Conservation (phyloP, 1,139 yeast species). For the Diutina mesorugosa region DNA sequence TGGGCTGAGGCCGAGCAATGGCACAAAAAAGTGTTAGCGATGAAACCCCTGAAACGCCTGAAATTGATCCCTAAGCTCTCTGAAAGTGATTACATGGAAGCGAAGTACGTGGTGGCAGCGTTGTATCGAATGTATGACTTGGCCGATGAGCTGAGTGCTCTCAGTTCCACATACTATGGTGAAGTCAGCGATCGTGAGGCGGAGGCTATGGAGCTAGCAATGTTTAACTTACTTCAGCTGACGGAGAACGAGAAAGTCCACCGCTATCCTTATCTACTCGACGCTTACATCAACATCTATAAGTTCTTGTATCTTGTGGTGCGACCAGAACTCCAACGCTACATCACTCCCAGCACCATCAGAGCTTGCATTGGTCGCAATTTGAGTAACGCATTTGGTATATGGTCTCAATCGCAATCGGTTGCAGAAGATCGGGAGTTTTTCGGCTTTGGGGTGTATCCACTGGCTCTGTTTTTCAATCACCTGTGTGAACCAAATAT, state of each 20-base stretch:
- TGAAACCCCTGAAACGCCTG: slow-evolving; percentile 17
- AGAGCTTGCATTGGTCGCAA: slow-evolving; percentile 47
- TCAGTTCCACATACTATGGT: not conserved
- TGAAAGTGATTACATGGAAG: slow-evolving; percentile 25
- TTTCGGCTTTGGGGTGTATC: slow-evolving; percentile 54
- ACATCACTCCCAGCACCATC: slow-evolving; percentile 26
- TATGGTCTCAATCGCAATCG: slow-evolving; percentile 38
- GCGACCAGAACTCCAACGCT: slow-evolving; percentile 22
- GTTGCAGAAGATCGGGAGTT: slow-evolving; percentile 42
- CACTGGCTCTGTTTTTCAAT: slow-evolving; percentile 59
- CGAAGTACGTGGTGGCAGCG: slow-evolving; percentile 21
- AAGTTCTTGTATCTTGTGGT: slow-evolving; percentile 33
- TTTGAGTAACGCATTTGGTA: slow-evolving; percentile 66
- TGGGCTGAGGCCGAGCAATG: slow-evolving; percentile 19
- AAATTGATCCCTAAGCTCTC: slow-evolving; percentile 20
- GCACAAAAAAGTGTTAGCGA: slow-evolving; percentile 16
- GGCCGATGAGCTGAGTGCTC: slow-evolving; percentile 3
- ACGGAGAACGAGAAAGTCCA: slow-evolving; percentile 38
- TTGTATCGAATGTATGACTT: slow-evolving; percentile 13
- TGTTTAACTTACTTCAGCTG: slow-evolving; percentile 39
- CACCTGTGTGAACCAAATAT: slow-evolving; percentile 28
- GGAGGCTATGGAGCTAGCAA: slow-evolving; percentile 11
- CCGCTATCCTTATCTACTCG: slow-evolving; percentile 36
- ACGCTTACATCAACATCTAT: slow-evolving; percentile 38
- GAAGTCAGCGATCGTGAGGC: slow-evolving; percentile 5